Percentiles rank a stretch among this genome's conserved stretches.
These are phyloP conservation scores for Calocybe gangraenosa DNA, from an alignment of 768 basidiomycete genomes.

Conservation along the genomic window DNA sequence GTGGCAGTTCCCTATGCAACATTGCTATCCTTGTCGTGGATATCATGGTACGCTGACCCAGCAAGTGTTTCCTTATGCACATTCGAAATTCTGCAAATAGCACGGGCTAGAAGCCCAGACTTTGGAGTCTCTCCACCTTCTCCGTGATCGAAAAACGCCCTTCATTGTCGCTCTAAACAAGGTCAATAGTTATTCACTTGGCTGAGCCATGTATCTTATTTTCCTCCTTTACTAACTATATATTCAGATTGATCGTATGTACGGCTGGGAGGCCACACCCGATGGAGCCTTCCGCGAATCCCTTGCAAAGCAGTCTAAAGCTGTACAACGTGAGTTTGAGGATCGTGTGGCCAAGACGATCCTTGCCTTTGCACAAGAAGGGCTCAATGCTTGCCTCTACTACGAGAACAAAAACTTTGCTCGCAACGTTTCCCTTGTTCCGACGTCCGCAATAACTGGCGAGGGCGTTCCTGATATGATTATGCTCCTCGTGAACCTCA, in stretches of 20 bases:
- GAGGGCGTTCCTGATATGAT: constrained; percentile 99
- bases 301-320: constrained; percentile 70
- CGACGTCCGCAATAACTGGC: constrained; percentile 96
- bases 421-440: constrained; percentile 92
- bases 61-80: too few relatives aligned
- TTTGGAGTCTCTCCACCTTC: constrained; percentile 87
- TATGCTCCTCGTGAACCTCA: constrained; percentile 94
- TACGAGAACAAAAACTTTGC: constrained; percentile 97
- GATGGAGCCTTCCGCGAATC: constrained; percentile 93
- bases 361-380: constrained; percentile 96
- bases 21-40: constrained; percentile 99
- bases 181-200: constrained; percentile 32
- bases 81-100: constrained; percentile 38
- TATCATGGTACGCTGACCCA: constrained; percentile 77
- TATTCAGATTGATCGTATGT: constrained; percentile 91
- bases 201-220: constrained; percentile 1
- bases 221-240: constrained; percentile 2
- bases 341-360: constrained; percentile 82
- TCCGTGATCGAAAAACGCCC: constrained; percentile 91
- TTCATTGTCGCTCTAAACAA: constrained; percentile 99
- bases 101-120: constrained; percentile 99
- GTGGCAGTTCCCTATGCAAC: constrained; percentile 96
- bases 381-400: constrained; percentile 90
- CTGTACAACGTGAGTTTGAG: constrained; percentile 90
- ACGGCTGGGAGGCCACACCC: constrained; percentile 89